Evolutionary conservation across 1,139 yeast species (phyloP).

Genomic region (Pichia sp.): DNA sequence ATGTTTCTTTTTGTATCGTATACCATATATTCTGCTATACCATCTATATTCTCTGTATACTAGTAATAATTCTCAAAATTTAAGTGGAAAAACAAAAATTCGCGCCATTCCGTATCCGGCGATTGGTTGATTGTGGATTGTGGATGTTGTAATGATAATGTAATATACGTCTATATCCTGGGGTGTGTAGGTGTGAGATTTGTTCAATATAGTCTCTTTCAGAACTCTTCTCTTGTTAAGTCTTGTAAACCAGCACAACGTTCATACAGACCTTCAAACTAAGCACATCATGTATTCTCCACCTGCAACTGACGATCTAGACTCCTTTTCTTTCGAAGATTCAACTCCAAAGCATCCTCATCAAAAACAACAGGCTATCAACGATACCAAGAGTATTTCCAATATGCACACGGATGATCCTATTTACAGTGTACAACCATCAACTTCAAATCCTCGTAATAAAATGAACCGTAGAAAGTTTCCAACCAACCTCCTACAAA

Average conservation of each 20-base stretch:
- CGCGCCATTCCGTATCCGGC: not conserved
- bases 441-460: not conserved
- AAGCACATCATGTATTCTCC: not conserved
- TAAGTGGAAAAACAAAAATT: not conserved
- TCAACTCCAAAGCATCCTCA: not conserved
- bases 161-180: not conserved
- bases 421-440: not conserved
- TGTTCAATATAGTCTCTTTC: no score
- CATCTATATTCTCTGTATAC: not conserved
- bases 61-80: not conserved
- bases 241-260: not conserved
- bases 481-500: not conserved
- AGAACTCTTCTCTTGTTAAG: not conserved
- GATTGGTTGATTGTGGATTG: not conserved
- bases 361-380: not conserved
- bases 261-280: no score
- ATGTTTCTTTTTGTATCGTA: not conserved
- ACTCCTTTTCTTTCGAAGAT: not conserved
- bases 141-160: no score
- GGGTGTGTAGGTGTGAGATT: not conserved
- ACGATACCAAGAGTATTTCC: not conserved
- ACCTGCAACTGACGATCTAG: not conserved
- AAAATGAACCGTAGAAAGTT: not conserved
- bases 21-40: not conserved
- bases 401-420: not conserved